phyloP scores from a whole-genome alignment of 2,329 filamentous ascomycete species.

The Scedosporium dehoogii region DNA sequence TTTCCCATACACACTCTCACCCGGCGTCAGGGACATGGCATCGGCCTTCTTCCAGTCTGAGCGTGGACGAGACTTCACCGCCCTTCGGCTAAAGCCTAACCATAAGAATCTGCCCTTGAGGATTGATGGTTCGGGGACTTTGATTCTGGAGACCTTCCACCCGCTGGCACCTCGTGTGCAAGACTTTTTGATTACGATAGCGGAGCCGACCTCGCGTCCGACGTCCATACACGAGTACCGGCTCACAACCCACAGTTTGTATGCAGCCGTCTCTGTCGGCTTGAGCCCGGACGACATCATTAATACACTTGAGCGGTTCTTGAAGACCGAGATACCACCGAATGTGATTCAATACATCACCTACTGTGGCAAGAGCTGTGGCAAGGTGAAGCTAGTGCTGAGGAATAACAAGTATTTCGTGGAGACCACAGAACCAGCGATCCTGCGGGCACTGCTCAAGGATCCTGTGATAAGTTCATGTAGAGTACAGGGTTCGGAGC shows the following conservation, averaged over 20 bases:
- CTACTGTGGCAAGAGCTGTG: conserved; percentile 79
- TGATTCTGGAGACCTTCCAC: conserved; percentile 91
- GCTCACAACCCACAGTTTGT: conserved; percentile 84
- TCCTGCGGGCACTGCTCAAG: conserved; percentile 77
- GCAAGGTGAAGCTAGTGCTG: conserved; percentile 89
- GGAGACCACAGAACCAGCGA: conserved; percentile 78
- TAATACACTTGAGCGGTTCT: conserved; percentile 73
- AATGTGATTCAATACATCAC: conserved; percentile 68
- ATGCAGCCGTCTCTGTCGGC: conserved; percentile 90
- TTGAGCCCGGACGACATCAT: conserved; percentile 84
- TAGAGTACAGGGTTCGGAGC: conserved; percentile 60
- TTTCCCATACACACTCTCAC: conserved; percentile 36
- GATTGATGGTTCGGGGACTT: conserved; percentile 80
- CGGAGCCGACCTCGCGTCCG: conserved; percentile 83
- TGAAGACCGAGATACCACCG: conserved; percentile 79
- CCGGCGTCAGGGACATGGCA: conserved; percentile 18
- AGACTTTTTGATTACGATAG: conserved; percentile 91
- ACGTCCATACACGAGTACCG: conserved; percentile 89
- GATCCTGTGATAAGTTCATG: conserved; percentile 74
- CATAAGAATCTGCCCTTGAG: conserved; percentile 84
- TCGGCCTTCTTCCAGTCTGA: too few relatives aligned
- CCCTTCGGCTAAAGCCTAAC: conserved; percentile 73
- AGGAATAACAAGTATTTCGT: conserved; percentile 93
- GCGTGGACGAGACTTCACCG: conserved; percentile 57
- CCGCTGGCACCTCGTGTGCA: conserved; percentile 78